Evolutionary conservation across 2,329 filamentous ascomycete species (phyloP), one percentile per base, ranked within the genome.

Genomic region (Cladophialophora psammophila): DNA sequence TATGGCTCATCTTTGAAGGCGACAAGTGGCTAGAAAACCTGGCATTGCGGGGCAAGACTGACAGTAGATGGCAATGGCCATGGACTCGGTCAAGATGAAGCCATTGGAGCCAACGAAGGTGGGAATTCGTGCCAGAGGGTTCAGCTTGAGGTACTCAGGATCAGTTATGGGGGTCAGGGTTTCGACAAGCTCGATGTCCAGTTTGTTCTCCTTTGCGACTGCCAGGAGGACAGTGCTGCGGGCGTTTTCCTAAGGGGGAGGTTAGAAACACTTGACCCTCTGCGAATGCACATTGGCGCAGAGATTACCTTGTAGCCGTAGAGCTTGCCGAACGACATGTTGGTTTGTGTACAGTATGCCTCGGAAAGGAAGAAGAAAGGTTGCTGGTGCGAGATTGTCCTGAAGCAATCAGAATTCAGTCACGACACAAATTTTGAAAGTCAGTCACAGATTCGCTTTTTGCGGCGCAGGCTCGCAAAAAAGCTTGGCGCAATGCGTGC

Each of bases 61-160:
- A 99, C 95, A 84, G 87, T 98, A 99, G 86, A 99, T 92, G 80
- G 93, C 92, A 78, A 99, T 94, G 81, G 95, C 95, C 77, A 98
- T 94, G 83, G 82, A 86, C 90, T 99, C 95, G 72, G 88, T 90
- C 76, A 99, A 88, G 76, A 88, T 85, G 83, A 91, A 98, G 82
- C 94, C 94, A 83, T 99, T 95, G 78, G 90, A 86, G 80, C 94
- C 94, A 77, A 94, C 87, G 79, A 99, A 98, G 78, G 93, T 91
- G 73, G 95, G 95, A 78, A 98, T 86, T 87, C 94, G 96, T 84
- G 91, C 91, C 72, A 97, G 90, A 78, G 89, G 88, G 87, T 93
- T 96, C 82, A 91, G 80, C 85, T 93, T 91, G 78, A 89, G 84
- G 86, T 96, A 96, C 79, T 96, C 93, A 72, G 85, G 81, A 73